phyloP scores from a whole-genome alignment of 305 asterid genomes.

The Fraxinus dipetala region DNA sequence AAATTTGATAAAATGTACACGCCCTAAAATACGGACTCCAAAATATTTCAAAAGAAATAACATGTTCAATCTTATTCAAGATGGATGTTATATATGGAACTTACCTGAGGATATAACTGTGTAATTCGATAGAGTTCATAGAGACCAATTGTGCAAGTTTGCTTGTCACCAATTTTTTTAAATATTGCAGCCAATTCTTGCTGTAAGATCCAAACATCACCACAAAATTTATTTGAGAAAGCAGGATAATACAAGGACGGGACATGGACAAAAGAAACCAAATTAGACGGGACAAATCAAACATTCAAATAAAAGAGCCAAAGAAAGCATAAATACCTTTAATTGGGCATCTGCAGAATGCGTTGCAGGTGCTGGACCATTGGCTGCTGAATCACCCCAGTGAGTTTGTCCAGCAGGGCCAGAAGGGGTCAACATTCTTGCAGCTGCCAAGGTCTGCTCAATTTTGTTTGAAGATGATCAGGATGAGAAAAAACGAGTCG shows the following conservation, averaged over 20 bases:
- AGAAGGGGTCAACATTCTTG: conserved; percentile 99
- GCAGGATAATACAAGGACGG: neutral
- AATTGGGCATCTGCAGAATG: conserved; percentile 94
- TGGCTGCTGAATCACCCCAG: conserved; percentile 91
- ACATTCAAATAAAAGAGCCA: neutral
- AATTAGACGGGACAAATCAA: neutral
- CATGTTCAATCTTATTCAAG: neutral
- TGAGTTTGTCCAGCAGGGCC: conserved; percentile 95
- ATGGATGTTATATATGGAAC: conserved; percentile 2
- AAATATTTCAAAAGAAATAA: neutral
- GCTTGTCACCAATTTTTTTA: conserved; percentile 99
- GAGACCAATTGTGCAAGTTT: conserved; percentile 96
- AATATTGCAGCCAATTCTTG: conserved; percentile 98
- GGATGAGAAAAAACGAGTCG: conserved; percentile 15
- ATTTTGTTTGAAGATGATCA: conserved; percentile 14
- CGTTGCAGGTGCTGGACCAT: conserved; percentile 72
- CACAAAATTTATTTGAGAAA: neutral
- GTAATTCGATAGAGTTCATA: conserved; percentile 95
- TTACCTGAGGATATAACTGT: conserved; percentile 93
- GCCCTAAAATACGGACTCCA: neutral
- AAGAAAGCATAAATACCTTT: conserved; percentile 48
- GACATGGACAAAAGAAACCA: neutral
- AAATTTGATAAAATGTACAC: neutral
- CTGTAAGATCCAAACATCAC: conserved; percentile 44
- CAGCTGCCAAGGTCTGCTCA: conserved; percentile 94